Conservation (phyloP, 2,329 filamentous ascomycete species). For the Metarhizium humberi region DNA sequence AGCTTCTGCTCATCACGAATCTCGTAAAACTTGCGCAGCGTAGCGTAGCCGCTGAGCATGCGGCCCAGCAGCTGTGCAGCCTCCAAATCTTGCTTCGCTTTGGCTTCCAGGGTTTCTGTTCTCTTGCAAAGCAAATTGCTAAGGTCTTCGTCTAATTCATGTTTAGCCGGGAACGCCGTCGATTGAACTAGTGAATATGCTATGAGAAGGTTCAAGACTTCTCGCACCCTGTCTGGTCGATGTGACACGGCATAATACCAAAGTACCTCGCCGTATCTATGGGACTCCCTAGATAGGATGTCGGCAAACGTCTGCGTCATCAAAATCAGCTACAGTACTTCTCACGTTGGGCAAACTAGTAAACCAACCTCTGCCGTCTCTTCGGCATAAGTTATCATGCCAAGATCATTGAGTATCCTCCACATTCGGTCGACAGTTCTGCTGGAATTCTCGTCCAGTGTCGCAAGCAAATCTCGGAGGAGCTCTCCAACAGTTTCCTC, state of each 20-base stretch:
- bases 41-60: conserved; percentile 86
- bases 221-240: conserved; percentile 66
- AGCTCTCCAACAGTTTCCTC: conserved; percentile 67
- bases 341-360: background rate
- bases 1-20: conserved; percentile 53
- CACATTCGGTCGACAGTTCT: conserved; percentile 74
- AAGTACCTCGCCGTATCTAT: conserved; percentile 76
- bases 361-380: conserved; percentile 68
- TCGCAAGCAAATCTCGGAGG: conserved; percentile 55
- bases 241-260: conserved; percentile 89
- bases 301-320: conserved; percentile 69
- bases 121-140: conserved; percentile 61
- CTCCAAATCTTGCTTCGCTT: conserved; percentile 67
- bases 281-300: conserved; percentile 58
- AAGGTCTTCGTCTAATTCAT: conserved; percentile 66
- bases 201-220: conserved; percentile 78
- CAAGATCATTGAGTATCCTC: conserved; percentile 65
- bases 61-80: conserved; percentile 77
- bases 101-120: conserved; percentile 58
- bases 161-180: conserved; percentile 62
- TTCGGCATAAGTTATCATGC: conserved; percentile 69
- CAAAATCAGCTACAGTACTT: conserved; percentile 14
- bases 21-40: conserved; percentile 81
- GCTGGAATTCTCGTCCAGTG: conserved; percentile 55
- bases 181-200: conserved; percentile 83